phyloP scores from a whole-genome alignment of 2,329 filamentous ascomycete species.

The Colletotrichum gigasporum region DNA sequence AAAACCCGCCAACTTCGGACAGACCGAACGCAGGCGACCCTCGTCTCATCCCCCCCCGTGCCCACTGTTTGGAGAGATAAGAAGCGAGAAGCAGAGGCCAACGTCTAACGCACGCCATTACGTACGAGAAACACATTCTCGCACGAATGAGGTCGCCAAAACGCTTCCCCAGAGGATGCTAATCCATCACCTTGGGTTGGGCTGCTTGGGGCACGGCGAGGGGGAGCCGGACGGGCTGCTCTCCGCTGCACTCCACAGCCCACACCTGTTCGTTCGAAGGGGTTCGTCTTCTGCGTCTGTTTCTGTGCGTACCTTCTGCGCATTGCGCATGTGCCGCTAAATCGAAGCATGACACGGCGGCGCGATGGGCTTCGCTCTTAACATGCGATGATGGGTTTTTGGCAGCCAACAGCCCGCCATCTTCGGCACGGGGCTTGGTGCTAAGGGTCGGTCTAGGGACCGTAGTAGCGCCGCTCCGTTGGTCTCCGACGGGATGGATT shows the following conservation, averaged over 20 bases:
- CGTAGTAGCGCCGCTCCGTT: background rate
- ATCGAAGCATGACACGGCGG: background rate
- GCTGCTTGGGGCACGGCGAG: background rate
- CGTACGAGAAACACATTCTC: slow-evolving; percentile 24
- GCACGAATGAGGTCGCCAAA: slow-evolving; percentile 11
- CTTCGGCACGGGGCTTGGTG: background rate
- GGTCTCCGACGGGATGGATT: background rate
- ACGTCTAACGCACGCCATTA: slow-evolving; percentile 23
- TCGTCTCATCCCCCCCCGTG: background rate
- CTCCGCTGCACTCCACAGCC: background rate
- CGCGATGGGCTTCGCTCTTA: background rate
- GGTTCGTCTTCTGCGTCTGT: background rate
- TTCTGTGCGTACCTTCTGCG: too few relatives aligned
- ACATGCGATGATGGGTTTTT: background rate
- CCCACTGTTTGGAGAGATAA: slow-evolving; percentile 26
- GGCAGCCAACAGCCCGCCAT: background rate
- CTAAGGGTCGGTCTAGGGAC: background rate
- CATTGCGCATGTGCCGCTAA: background rate
- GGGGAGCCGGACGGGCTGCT: background rate
- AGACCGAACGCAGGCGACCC: slow-evolving; percentile 9
- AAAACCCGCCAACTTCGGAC: slow-evolving; percentile 8
- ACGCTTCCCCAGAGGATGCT: slow-evolving; percentile 27
- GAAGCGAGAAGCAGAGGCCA: slow-evolving; percentile 29
- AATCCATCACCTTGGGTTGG: slow-evolving; percentile 23
- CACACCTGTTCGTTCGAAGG: slow-evolving; percentile 9